Percentiles rank a stretch among this genome's conserved stretches.
phyloP scores from a whole-genome alignment of 768 basidiomycete genomes.

The Chalciporus pseudorubinellus region DNA sequence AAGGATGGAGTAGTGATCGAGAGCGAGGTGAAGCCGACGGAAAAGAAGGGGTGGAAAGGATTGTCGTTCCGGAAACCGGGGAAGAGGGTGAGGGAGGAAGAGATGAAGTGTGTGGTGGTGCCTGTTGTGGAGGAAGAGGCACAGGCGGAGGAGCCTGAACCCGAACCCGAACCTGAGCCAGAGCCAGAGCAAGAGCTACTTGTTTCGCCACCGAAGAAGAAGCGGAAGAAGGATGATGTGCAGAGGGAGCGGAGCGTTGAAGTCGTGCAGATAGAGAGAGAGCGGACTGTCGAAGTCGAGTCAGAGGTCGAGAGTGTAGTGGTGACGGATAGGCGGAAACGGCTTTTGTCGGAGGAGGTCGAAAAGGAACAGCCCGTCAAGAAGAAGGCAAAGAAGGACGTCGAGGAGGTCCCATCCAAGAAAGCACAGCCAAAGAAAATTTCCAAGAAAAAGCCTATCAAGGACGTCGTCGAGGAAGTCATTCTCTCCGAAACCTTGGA shows the following conservation, averaged over 20 bases:
- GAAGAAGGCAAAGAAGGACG: conserved; percentile 32
- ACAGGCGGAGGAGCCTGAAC: conserved; percentile 26
- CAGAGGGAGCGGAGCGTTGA: conserved; percentile 34
- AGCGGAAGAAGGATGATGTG: conserved; percentile 48
- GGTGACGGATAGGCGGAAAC: conserved; percentile 40
- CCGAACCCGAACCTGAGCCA: conserved; percentile 32
- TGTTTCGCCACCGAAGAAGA: conserved; percentile 54
- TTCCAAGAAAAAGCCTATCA: conserved; percentile 30
- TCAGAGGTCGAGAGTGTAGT: conserved; percentile 56
- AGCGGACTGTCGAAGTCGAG: conserved; percentile 49
- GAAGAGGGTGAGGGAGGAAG: conserved; percentile 39
- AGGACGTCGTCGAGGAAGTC: conserved; percentile 48
- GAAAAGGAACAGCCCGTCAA: conserved; percentile 33
- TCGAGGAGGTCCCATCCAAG: conserved; percentile 25
- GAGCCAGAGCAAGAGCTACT: conserved; percentile 35
- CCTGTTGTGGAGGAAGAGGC: conserved; percentile 23
- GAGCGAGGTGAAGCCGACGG: conserved; percentile 46
- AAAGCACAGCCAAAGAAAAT: conserved; percentile 32
- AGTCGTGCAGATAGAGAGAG: conserved; percentile 26
- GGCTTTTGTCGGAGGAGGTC: conserved; percentile 41
- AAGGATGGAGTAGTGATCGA: conserved; percentile 32
- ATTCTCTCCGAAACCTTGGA: conserved; percentile 49
- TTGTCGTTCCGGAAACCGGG: conserved; percentile 45
- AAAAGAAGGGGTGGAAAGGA: conserved; percentile 43
- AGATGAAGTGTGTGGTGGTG: conserved; percentile 20